Conservation (phyloP, 1,284 basidiomycete species). For the Rhodotorula sp. region DNA sequence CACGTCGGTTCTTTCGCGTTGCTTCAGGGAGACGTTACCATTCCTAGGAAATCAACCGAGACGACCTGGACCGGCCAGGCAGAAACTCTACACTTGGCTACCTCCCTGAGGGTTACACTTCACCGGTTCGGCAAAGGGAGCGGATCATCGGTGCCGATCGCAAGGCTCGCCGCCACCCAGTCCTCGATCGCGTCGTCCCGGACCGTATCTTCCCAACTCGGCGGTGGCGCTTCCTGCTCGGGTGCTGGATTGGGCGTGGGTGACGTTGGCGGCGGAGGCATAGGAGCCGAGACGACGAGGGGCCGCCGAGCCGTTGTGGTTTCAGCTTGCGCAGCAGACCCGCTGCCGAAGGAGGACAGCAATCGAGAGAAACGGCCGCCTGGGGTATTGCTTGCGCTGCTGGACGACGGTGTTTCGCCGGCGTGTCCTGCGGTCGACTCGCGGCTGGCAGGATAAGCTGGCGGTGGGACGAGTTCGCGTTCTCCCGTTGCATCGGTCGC, state of each 20-base stretch:
- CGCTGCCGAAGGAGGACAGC: neutral
- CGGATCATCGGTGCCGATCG: neutral
- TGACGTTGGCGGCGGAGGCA: neutral
- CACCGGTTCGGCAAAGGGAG: too few relatives aligned
- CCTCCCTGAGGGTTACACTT: too few relatives aligned
- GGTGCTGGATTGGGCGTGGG: neutral
- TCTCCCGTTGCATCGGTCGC: neutral
- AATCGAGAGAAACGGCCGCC: neutral
- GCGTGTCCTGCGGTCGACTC: too few relatives aligned
- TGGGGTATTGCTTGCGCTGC: neutral
- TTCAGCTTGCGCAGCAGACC: neutral
- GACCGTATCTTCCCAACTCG: slow-evolving; percentile 14
- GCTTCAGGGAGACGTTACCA: neutral
- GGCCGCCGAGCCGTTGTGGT: neutral
- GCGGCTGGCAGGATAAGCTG: too few relatives aligned
- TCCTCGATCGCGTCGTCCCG: slow-evolving; percentile 2
- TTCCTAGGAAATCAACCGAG: neutral
- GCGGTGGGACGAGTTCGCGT: too few relatives aligned
- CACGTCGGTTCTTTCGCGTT: neutral
- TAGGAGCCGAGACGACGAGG: neutral
- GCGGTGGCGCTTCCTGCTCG: neutral
- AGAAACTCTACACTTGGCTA: neutral
- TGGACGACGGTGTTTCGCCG: neutral
- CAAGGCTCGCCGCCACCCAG: neutral
- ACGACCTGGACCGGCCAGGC: neutral